Evolutionary conservation across 2,329 filamentous ascomycete genomes (phyloP).

Genomic region (Didymella lethalis): DNA sequence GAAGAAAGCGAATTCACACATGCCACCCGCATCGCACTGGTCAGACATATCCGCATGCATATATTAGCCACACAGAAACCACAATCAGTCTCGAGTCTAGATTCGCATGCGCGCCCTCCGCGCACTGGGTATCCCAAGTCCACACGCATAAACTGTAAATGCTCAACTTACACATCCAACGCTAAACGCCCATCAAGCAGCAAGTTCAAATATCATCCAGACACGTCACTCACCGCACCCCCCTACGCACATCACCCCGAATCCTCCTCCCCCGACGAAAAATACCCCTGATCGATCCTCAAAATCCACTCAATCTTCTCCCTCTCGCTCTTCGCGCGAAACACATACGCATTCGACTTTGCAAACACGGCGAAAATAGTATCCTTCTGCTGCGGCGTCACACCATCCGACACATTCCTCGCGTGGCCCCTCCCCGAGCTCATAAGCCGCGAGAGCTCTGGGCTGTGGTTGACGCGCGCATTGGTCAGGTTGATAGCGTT

Average conservation of each 20-base stretch:
- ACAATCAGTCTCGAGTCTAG: background rate
- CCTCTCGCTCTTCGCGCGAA: constrained; percentile 84
- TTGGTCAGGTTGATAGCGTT: constrained; percentile 88
- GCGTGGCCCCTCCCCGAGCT: constrained; percentile 1
- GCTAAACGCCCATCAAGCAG: constrained; percentile 4
- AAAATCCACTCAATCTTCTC: constrained; percentile 98
- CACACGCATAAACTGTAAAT: constrained; percentile 6
- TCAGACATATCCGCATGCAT: background rate
- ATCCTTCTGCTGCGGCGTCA: constrained; percentile 57
- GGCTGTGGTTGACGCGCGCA: constrained; percentile 89
- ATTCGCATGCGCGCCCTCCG: constrained; percentile 9
- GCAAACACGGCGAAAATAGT: constrained; percentile 91
- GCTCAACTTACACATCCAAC: background rate
- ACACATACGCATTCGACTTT: constrained; percentile 92
- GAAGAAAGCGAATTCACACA: background rate
- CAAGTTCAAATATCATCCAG: background rate
- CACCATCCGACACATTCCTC: constrained; percentile 7
- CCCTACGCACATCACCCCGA: background rate
- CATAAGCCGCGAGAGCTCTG: constrained; percentile 82
- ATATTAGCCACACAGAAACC: too few relatives aligned
- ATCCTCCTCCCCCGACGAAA: constrained; percentile 44
- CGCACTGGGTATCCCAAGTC: constrained; percentile 23
- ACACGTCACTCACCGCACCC: background rate
- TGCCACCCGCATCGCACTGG: background rate
- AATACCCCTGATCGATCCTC: constrained; percentile 85